Evolutionary conservation across 768 basidiomycete species (phyloP).

Genomic region (Pisolithus albus): DNA sequence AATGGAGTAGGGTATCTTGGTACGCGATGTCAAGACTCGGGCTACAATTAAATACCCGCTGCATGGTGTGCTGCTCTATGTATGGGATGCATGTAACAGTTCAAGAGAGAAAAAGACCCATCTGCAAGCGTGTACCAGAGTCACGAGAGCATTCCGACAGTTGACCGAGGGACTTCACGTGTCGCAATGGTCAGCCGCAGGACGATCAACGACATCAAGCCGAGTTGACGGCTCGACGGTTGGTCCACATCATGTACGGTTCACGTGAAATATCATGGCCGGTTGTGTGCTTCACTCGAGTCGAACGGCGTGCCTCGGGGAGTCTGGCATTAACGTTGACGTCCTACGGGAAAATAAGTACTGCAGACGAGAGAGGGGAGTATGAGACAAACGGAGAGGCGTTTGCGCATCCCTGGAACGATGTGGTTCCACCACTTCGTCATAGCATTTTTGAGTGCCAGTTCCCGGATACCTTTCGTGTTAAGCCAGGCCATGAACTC

Average conservation of each 20-base stretch:
- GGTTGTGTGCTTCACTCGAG: slow-evolving; percentile 53
- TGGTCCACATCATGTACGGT: slow-evolving; percentile 86
- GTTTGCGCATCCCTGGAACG: slow-evolving; percentile 69
- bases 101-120: not conserved
- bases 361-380: not conserved
- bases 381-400: slow-evolving; percentile 53
- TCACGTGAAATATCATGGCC: slow-evolving; percentile 65
- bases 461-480: slow-evolving; percentile 83
- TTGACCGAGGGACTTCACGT: not conserved
- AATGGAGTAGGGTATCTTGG: not conserved
- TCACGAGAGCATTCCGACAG: too few species aligned
- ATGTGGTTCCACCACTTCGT: slow-evolving; percentile 84
- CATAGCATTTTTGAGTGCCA: slow-evolving; percentile 67
- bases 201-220: slow-evolving; percentile 9
- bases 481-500: slow-evolving; percentile 87
- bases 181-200: not conserved
- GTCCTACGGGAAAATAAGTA: slow-evolving; percentile 42
- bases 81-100: slow-evolving; percentile 9
- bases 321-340: slow-evolving; percentile 59
- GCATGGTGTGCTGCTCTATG: slow-evolving; percentile 10
- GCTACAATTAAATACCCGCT: slow-evolving; percentile 15
- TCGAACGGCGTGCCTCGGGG: slow-evolving; percentile 76
- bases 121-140: not conserved
- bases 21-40: not conserved
- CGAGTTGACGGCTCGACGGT: slow-evolving; percentile 58